A percentile compares a stretch with the other conserved stretches of the same genome.
These are phyloP conservation scores for Beta macrorhiza DNA, from an alignment of 179 eudicot genomes.

Conservation along the genomic window DNA sequence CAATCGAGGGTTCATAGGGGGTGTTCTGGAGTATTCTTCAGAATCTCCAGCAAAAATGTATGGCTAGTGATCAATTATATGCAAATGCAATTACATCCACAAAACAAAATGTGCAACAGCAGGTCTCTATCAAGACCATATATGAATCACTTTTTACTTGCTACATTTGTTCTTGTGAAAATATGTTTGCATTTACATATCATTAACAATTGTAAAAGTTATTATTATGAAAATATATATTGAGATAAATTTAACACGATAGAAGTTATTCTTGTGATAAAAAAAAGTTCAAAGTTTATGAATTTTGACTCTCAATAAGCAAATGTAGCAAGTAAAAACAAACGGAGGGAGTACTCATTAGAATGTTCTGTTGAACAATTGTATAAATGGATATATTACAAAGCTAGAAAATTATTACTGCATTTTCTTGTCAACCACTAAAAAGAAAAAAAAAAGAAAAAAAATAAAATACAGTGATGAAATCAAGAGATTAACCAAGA, in stretches of 20 bases:
- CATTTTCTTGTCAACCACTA: background rate
- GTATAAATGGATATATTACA: background rate
- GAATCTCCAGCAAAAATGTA: background rate
- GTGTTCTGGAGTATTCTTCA: conserved; percentile 11
- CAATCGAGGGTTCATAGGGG: background rate
- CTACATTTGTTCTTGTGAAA: too few species aligned
- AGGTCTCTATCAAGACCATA: conserved; percentile 14
- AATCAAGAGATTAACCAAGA: background rate
- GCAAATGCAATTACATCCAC: conserved; percentile 27
- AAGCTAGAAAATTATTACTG: background rate
- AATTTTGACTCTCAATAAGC: too few species aligned
- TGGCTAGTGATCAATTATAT: background rate
- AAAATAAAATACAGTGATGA: background rate
- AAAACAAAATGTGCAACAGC: background rate
- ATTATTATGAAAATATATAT: too few species aligned
- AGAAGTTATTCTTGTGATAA: too few species aligned
- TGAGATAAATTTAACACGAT: too few species aligned
- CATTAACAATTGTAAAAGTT: too few species aligned
- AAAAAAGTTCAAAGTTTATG: too few species aligned
- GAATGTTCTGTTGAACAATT: too few species aligned
- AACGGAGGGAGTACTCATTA: too few species aligned
- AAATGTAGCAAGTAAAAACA: too few species aligned
- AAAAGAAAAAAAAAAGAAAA: background rate
- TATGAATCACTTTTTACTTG: too few species aligned
- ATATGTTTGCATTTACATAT: too few species aligned